Conservation (phyloP, 2,329 filamentous ascomycete species). For the Tympanopsis confertula region DNA sequence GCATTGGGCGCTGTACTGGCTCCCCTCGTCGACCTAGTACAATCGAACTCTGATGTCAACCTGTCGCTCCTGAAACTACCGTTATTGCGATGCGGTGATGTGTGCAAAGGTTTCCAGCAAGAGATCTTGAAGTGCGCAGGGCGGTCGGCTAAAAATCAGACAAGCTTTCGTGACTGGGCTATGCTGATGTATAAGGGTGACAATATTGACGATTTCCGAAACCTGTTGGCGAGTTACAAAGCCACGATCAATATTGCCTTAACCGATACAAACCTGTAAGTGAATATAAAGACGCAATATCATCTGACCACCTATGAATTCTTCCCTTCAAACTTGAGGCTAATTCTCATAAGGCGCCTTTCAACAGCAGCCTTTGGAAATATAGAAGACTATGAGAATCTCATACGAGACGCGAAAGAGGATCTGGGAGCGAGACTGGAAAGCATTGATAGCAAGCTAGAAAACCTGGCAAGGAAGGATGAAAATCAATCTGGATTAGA, state of each 20-base stretch:
- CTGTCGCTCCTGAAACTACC: slow-evolving; percentile 2
- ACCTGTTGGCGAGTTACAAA: slow-evolving; percentile 4
- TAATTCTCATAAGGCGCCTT: slow-evolving; percentile 1
- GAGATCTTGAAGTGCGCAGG: slow-evolving; percentile 3
- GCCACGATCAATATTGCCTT: slow-evolving; percentile 5
- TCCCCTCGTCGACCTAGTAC: neutral
- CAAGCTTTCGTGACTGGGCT: slow-evolving; percentile 4
- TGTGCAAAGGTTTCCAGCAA: slow-evolving; percentile 3
- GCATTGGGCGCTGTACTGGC: slow-evolving; percentile 21
- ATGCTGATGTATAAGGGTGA: slow-evolving; percentile 4
- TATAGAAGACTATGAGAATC: slow-evolving; percentile 5
- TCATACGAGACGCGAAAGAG: slow-evolving; percentile 3
- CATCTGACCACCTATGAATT: no score
- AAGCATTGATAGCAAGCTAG: slow-evolving; percentile 3
- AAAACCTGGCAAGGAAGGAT: slow-evolving; percentile 1
- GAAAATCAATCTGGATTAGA: neutral
- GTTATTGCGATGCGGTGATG: slow-evolving; percentile 3
- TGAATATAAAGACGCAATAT: no score
- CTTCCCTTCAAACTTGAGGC: slow-evolving; percentile 1
- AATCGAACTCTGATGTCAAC: neutral
- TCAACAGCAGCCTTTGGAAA: slow-evolving; percentile 2
- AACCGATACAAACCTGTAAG: slow-evolving; percentile 4
- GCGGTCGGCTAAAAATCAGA: slow-evolving; percentile 2
- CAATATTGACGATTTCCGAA: slow-evolving; percentile 4
- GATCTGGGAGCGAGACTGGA: slow-evolving; percentile 3